Evolutionary conservation across 805 yeast species (phyloP), one percentile per base, ranked within the genome.

Genomic region (Starmerella bacillaris): DNA sequence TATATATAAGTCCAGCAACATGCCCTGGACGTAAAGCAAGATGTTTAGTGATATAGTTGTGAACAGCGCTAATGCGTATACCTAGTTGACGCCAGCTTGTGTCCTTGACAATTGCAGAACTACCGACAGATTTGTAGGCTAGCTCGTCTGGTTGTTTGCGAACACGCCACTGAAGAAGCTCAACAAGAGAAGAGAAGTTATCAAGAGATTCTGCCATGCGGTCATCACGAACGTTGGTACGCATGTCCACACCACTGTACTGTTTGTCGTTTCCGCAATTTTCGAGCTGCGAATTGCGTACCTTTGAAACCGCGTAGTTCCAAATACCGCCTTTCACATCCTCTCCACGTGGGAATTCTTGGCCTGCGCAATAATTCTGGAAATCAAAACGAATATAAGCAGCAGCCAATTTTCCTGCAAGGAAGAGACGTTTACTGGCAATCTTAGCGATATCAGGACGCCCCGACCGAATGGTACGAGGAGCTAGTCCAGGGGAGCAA

Each of bases 401-500:
- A 0, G 92, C 74, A n/a, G 70, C 64, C 17, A 89, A 58, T n/a
- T 67, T 62, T 2, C 96, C 96, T 44, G 72, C 77, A 28, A 73
- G 61, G 51, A 83, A 83, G 44, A 70, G 67, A 44, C 74, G 70
- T 49, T 74, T 79, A 56, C 78, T 82, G 48, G 73, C 66, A 77
- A 73, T 79, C 46, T 84, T 89, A 1, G 96, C 96, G 42, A 89
- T 77, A 47, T 89, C 96, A 16, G 80, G 64, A 6, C 94, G 75
- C 17, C 94, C 94, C 54, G 79, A 72, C 45, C 89, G 62, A 49
- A 72, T 62, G 21, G 92, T 75, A 50, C 93, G 69, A 3, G 98
- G 94, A 18, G 89, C 60, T 0, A 83, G 64, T 38, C 79, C 79
- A 18, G 78, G 75, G 18, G 80, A 76, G 1, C 86, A 76, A 2